phyloP scores from a whole-genome alignment of 169 alveolate genomes.

The Eimeria necatrix region DNA sequence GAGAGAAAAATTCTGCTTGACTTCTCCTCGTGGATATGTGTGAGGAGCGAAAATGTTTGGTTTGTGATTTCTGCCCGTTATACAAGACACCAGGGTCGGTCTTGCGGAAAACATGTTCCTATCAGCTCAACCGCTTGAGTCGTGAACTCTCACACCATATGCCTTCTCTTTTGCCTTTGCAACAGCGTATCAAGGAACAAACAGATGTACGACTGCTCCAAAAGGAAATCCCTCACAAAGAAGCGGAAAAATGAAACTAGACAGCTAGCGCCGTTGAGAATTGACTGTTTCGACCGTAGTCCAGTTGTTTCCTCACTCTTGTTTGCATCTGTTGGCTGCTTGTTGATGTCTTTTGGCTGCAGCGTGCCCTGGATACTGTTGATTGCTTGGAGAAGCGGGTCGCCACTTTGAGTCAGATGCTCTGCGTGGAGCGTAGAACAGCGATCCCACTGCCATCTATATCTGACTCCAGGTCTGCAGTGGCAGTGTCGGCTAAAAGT shows the following conservation, averaged over 20 bases:
- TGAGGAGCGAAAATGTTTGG: too few relatives aligned
- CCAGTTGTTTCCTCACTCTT: not conserved
- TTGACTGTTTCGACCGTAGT: too few relatives aligned
- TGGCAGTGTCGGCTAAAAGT: too few relatives aligned
- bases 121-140: slow-evolving; percentile 52
- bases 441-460: too few relatives aligned
- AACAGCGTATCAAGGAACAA: slow-evolving; percentile 55
- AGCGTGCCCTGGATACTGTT: slow-evolving; percentile 57
- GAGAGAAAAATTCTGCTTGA: too few relatives aligned
- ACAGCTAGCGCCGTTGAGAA: too few relatives aligned
- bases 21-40: too few relatives aligned
- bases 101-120: slow-evolving; percentile 12
- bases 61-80: not conserved
- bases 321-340: not conserved
- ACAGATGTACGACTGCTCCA: not conserved
- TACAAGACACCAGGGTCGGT: slow-evolving; percentile 23
- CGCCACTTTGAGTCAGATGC: slow-evolving; percentile 46
- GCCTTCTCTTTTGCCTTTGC: slow-evolving; percentile 50
- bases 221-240: not conserved
- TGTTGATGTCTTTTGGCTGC: not conserved
- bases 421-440: slow-evolving; percentile 1
- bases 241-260: too few relatives aligned
- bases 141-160: slow-evolving; percentile 27
- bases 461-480: too few relatives aligned
- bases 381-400: slow-evolving; percentile 38